A percentile compares a stretch with the other conserved stretches of the same genome.
These are phyloP conservation scores for Aphanomyces euteiches DNA, from an alignment of 352 stramenopile genomes.

Conservation along the genomic window DNA sequence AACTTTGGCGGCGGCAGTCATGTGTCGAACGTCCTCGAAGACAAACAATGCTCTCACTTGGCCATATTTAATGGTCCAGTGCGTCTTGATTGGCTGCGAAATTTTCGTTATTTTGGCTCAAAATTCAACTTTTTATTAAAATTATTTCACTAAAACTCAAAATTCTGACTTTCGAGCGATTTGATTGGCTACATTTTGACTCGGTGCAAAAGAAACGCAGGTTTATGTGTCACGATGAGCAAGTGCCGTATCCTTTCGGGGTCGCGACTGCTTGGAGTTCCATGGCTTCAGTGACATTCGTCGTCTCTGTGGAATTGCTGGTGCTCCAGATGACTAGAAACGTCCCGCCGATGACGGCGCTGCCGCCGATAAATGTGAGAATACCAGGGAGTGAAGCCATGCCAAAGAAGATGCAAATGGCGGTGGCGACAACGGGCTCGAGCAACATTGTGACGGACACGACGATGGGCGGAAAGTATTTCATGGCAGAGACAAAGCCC, in stretches of 20 bases:
- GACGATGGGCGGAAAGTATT: slow-evolving; percentile 59
- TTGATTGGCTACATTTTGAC: slow-evolving; percentile 10
- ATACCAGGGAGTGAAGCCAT: slow-evolving; percentile 40
- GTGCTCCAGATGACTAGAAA: slow-evolving; percentile 39
- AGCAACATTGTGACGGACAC: slow-evolving; percentile 56
- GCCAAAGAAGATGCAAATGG: slow-evolving; percentile 44
- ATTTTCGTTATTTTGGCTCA: no score
- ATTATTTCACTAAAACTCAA: background rate
- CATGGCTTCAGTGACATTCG: slow-evolving; percentile 20
- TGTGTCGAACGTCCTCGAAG: slow-evolving; percentile 1
- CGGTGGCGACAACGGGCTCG: slow-evolving; percentile 48
- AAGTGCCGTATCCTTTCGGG: slow-evolving; percentile 2
- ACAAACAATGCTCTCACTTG: background rate
- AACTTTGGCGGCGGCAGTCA: slow-evolving; percentile 42
- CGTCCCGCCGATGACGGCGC: slow-evolving; percentile 40
- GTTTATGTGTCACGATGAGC: background rate
- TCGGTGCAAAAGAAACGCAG: background rate
- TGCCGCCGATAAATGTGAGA: slow-evolving; percentile 44
- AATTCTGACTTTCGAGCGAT: background rate
- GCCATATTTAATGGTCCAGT: no score
- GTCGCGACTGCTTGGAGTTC: background rate
- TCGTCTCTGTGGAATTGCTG: background rate
- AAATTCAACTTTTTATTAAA: background rate
- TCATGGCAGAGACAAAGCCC: slow-evolving; percentile 51
- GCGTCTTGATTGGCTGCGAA: background rate